Percentiles rank a stretch among this genome's conserved stretches.
Evolutionary conservation across 1,284 basidiomycete genomes (phyloP).

Genomic region (Apiotrichum veenhuisii): DNA sequence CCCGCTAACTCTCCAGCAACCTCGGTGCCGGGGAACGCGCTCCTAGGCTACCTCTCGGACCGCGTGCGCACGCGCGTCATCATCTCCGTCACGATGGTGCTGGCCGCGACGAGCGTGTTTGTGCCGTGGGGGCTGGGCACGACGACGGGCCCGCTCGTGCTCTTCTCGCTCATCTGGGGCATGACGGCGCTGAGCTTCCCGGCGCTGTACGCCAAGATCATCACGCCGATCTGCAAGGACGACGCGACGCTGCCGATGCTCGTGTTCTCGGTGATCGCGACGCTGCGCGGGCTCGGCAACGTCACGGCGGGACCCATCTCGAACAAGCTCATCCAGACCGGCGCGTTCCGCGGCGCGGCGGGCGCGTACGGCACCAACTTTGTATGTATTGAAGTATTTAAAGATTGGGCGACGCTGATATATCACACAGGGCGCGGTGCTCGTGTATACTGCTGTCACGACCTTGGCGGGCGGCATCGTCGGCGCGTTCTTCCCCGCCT

Average conservation of each 20-base stretch:
- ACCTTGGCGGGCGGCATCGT: slow-evolving; percentile 18
- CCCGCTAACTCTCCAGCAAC: slow-evolving; percentile 18
- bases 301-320: slow-evolving; percentile 43
- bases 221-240: slow-evolving; percentile 22
- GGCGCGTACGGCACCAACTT: slow-evolving; percentile 42
- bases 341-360: slow-evolving; percentile 23
- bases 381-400: not conserved
- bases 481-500: slow-evolving; percentile 9
- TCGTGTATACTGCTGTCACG: slow-evolving; percentile 16
- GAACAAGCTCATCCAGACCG: slow-evolving; percentile 28
- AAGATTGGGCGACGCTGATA: no score
- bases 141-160: slow-evolving; percentile 24
- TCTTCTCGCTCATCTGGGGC: slow-evolving; percentile 34
- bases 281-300: slow-evolving; percentile 43
- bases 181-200: slow-evolving; percentile 30
- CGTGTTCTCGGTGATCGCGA: slow-evolving; percentile 40
- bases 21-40: slow-evolving; percentile 38
- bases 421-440: slow-evolving; percentile 15
- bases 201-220: slow-evolving; percentile 6
- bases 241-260: slow-evolving; percentile 36
- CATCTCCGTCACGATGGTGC: slow-evolving; percentile 34
- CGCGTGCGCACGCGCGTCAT: slow-evolving; percentile 30
- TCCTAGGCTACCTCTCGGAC: slow-evolving; percentile 44
- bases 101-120: slow-evolving; percentile 34
- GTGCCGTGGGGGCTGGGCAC: slow-evolving; percentile 48